Evolutionary conservation across 108 stramenopile species (phyloP), one percentile per base, ranked within the genome.

Genomic region (Discostella stelligeroides): DNA sequence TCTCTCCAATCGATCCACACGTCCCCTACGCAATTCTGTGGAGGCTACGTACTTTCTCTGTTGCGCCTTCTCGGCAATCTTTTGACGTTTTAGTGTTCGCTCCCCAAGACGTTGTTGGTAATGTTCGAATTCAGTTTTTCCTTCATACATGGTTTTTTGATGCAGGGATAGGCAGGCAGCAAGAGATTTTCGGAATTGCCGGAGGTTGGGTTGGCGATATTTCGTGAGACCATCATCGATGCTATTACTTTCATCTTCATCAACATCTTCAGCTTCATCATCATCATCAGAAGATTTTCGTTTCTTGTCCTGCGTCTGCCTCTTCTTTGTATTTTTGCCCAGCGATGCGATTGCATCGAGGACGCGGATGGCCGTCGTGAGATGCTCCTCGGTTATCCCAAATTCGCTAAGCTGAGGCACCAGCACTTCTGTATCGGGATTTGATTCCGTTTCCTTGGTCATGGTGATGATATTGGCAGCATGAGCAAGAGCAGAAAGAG

Each of bases 11-110:
- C 66, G 62, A 21, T 91, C 89, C 48, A 95, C 71, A 13, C 95
- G 70, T 10, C 90, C 90, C 37, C 63, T 71, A 2, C 95, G 76
- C 14, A 95, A 53, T 39, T 74, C 65, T 8, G 92, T 92, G 13
- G 73, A 41, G 15, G 90, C 90, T 48, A 92, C 76, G 68, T 92
- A 86, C 48, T 90, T 88, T 40, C 72, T 67, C 59, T 95, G 89
- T 61, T 75, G 71, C 17, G 54, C 68, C 42, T 53, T 49, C 68
- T 91, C 90, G 5, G 86, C 86, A 72, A 79, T 82, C 55, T 86
- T 85, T 76, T 90, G 88, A 49, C 90, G 77, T 65, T 91, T 90
- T 23, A 90, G 28, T 17, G 76, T 72, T 11, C 82, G 79, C 23
- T 87, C 82, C 18, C 63, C 47, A 18, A 66, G 23, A 12, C 79